Percentiles rank a stretch among this genome's conserved stretches.
Evolutionary conservation across 306 rosid genomes (phyloP).

Genomic region (Carpinus viminea): DNA sequence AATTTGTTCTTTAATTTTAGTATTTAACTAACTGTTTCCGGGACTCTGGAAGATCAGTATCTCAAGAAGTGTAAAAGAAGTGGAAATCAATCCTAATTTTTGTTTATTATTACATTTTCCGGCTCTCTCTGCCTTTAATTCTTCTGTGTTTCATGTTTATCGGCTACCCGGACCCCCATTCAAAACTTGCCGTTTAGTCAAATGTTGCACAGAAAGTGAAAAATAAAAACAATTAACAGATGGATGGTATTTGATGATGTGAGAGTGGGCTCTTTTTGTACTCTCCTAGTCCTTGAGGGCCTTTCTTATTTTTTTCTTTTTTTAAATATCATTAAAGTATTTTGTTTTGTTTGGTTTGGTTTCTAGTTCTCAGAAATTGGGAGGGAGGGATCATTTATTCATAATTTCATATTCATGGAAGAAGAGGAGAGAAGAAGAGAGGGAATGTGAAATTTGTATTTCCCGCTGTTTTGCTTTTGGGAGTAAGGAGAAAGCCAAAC

Average conservation of each 20-base stretch:
- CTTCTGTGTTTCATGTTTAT: background rate
- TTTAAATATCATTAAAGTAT: no score
- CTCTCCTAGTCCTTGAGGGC: no score
- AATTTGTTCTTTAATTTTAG: conserved; percentile 31
- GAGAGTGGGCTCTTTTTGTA: background rate
- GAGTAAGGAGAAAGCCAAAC: background rate
- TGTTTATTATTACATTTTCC: conserved; percentile 2
- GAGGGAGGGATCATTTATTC: background rate
- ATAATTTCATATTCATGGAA: background rate
- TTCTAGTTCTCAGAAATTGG: background rate
- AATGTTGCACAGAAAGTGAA: background rate
- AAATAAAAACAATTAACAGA: background rate
- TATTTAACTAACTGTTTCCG: conserved; percentile 31
- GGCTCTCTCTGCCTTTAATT: background rate
- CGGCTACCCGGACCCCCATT: background rate
- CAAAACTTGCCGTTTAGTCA: background rate
- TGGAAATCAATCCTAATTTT: conserved; percentile 52
- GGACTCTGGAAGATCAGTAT: conserved; percentile 18
- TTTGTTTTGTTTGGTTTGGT: no score
- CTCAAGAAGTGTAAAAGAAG: conserved; percentile 54
- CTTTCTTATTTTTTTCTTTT: no score
- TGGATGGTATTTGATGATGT: background rate
- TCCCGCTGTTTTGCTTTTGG: conserved; percentile 50
- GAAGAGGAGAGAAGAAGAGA: conserved; percentile 35
- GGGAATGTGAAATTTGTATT: conserved; percentile 49